Base-by-base conservation (phyloP, 2,329 filamentous ascomycete genomes). In the Alternaria conjuncta region DNA sequence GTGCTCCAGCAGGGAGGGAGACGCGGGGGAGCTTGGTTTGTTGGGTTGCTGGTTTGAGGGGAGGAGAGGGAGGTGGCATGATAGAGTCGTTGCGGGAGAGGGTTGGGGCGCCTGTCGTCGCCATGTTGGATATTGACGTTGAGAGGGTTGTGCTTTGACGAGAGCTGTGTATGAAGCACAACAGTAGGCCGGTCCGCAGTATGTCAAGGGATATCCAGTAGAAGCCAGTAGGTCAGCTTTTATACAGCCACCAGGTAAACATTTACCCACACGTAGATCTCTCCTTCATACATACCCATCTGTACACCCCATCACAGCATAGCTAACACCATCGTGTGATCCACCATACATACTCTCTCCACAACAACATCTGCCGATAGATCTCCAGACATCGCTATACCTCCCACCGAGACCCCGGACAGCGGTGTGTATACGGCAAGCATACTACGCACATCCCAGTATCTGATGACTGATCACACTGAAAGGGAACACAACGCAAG, bases 1-100 rank as follows among this genome's bases (percentile, higher is more conserved):
- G 59, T 23, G 55, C 64, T 26, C 67, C 67, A 30, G 60, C 56
- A 6, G 67, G 67, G 23, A 58, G 46, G 11, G 44, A 41, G 13
- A 65, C 57, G 18, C 62, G 61, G 36, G 67, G 67, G 8, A 67
- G 49, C 4, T 20, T 60, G 20, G 46, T 46, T 8, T 6, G 9
- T 6, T 26, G 32, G 13, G 21, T 43, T 51, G 13, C 13, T 43
- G 15, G 23, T 21, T 55, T 55, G 21, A 10, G 18, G 12, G 13
- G 32, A 41, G 13, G 23, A 7, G 51, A 43, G 1, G 51, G 21
- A 2, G 32, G 23, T 10, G 51, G n/a, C 8, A 43, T 55, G 13
- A 32, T 21, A 6, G 51, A 55, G 13, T 43, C 51, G 18, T 55
- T 43, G 13, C 51, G 51, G 15, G 51, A 32, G 23, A 43, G 51